Percentiles rank a stretch among this genome's conserved stretches.
Conservation (phyloP, 257 asterid genomes). For the Verbascum thapsus region DNA sequence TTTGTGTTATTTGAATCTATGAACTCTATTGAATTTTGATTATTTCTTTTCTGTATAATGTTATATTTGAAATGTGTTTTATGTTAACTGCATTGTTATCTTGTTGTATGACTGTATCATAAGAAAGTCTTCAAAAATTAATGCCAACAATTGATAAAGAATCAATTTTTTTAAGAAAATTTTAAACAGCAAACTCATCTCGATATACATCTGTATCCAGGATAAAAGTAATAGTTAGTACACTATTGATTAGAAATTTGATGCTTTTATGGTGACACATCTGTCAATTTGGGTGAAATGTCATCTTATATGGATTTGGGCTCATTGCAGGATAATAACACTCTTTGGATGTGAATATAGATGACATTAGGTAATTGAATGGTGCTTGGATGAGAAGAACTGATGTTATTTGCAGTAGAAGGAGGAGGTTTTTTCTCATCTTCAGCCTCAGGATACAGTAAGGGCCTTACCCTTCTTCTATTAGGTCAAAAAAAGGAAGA, state of each 20-base stretch:
- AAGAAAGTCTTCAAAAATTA: not conserved
- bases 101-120: constrained; percentile 8
- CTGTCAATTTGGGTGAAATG: not conserved
- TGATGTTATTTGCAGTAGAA: constrained; percentile 97
- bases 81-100: not conserved
- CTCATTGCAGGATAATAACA: constrained; percentile 34
- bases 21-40: not conserved
- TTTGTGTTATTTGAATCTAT: constrained; percentile 23
- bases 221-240: constrained; percentile 15
- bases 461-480: constrained; percentile 89
- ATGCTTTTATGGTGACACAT: not conserved
- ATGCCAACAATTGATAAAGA: not conserved
- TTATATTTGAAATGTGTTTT: not conserved
- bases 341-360: constrained; percentile 1
- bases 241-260: not conserved
- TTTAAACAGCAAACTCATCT: constrained; percentile 9
- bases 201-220: not conserved
- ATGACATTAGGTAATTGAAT: constrained; percentile 34
- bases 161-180: not conserved
- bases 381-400: constrained; percentile 85
- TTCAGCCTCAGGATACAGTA: constrained; percentile 98
- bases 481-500: constrained; percentile 86
- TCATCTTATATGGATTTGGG: constrained; percentile 3
- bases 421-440: constrained; percentile 99
- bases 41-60: no score